These are phyloP conservation scores for Coemansia sp. DNA, from an alignment of 192 early-diverging fungal genomes.

Conservation along the genomic window DNA sequence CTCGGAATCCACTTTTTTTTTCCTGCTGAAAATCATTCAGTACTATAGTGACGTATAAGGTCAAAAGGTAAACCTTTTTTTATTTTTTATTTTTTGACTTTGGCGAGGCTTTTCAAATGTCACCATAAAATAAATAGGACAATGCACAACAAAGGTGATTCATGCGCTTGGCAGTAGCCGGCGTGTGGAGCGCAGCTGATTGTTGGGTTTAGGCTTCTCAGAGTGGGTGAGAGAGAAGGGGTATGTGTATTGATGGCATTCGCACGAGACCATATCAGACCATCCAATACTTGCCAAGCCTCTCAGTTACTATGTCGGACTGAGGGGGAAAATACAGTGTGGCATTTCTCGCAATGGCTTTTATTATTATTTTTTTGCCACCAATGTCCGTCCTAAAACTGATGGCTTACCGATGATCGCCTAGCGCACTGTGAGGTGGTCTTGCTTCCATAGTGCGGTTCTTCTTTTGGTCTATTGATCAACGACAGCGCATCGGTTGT, in stretches of 20 bases:
- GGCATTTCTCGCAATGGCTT: background rate
- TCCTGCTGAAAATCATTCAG: background rate
- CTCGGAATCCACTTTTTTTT: background rate
- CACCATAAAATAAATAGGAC: background rate
- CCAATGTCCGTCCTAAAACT: background rate
- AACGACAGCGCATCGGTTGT: background rate
- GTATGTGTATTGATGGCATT: background rate
- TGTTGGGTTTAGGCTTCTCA: background rate
- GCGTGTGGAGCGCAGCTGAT: background rate
- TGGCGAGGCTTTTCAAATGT: background rate
- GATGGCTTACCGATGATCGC: background rate
- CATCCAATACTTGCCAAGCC: background rate
- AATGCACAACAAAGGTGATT: background rate
- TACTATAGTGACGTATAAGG: too few relatives aligned
- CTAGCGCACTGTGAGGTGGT: background rate
- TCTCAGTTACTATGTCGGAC: background rate
- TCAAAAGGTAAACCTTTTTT: background rate
- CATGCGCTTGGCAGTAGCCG: background rate
- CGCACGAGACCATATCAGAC: background rate
- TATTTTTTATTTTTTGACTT: background rate
- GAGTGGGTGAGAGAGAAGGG: background rate
- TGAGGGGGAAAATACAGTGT: background rate
- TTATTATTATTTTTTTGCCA: too few relatives aligned
- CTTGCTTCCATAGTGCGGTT: background rate
- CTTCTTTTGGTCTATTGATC: background rate